Evolutionary conservation across 2,329 filamentous ascomycete species (phyloP), one percentile per base, ranked within the genome.

Genomic region (Neopestalotiopsis sp.): DNA sequence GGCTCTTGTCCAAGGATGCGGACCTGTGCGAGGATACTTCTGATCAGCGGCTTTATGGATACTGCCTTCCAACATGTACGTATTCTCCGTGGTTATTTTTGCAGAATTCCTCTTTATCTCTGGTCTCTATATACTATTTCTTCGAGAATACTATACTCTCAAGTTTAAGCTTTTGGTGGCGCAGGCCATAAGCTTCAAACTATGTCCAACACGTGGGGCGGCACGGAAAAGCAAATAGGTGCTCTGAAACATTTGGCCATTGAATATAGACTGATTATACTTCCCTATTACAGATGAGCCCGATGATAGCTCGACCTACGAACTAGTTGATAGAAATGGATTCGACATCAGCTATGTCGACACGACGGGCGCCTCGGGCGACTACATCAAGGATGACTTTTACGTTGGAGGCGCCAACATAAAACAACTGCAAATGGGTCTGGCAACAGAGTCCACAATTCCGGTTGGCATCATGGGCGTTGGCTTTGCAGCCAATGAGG

Each of bases 331-430:
- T 13, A 60, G 70, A 9, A 74, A 77, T 67, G 82, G 80, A n/a
- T 90, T 91, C 74, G 78, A 84, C 69, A 92, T 93, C 71, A 82
- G 81, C 24, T 91, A 92, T 71, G 85, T 91, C 70, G 87, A 91
- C 73, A 81, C 83, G 49, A 84, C 86, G 4, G 84, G 83, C 9
- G 87, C 87, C 3, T 72, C 74, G 1, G 89, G 89, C 57, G 84
- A 88, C 75, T 91, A 89, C 75, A 84, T 91, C 71, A 80, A 84
- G 52, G 89, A 91, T 74, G 83, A 82, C 32, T 83, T 91, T 65
- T 77, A 76, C 45, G 84, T 91, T 63, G 85, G 81, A 60, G 84
- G 83, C 32, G 78, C 81, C n/a, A 81, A 79, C 3, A 78, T 91
- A 71, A 76, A 82, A 64, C 77, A 81, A 17, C 82, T 90, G 71